These are phyloP conservation scores for Amphibolis antarctica DNA, from an alignment of 106 monocot species.

Conservation along the genomic window DNA sequence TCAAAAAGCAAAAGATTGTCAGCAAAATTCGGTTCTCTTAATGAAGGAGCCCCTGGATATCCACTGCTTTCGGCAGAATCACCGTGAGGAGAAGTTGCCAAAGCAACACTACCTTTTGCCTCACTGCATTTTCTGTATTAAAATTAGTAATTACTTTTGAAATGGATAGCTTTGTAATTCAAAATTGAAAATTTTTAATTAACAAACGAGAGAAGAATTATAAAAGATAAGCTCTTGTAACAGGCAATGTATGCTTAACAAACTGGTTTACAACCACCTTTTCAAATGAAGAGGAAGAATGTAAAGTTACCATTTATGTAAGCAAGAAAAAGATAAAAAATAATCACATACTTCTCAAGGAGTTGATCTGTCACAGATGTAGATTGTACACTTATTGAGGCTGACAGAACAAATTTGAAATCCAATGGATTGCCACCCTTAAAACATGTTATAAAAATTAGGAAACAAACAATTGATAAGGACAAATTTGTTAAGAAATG, in stretches of 20 bases:
- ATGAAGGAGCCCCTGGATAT: conserved; percentile 31
- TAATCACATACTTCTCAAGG: conserved; percentile 45
- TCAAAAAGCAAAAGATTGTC: conserved; percentile 80
- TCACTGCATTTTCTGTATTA: conserved; percentile 39
- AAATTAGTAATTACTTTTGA: no score
- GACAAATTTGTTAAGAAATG: neutral
- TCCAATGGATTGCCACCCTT: conserved; percentile 96
- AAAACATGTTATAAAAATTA: conserved; percentile 2
- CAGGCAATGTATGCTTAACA: no score
- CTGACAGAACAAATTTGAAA: conserved; percentile 56
- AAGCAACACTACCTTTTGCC: conserved; percentile 75
- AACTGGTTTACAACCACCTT: no score
- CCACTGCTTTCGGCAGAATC: conserved; percentile 92
- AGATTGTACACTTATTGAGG: conserved; percentile 64
- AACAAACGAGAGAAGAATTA: no score
- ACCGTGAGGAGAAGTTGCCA: conserved; percentile 61
- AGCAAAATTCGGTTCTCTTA: conserved; percentile 61
- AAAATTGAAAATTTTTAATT: no score
- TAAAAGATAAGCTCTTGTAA: no score
- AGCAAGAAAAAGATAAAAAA: neutral
- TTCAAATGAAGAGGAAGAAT: conserved; percentile 14
- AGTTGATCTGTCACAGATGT: conserved; percentile 53
- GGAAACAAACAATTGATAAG: neutral
- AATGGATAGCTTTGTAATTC: no score
- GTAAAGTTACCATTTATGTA: neutral